Base-by-base conservation (phyloP, 352 stramenopile genomes). In the Achlya hypogyna region DNA sequence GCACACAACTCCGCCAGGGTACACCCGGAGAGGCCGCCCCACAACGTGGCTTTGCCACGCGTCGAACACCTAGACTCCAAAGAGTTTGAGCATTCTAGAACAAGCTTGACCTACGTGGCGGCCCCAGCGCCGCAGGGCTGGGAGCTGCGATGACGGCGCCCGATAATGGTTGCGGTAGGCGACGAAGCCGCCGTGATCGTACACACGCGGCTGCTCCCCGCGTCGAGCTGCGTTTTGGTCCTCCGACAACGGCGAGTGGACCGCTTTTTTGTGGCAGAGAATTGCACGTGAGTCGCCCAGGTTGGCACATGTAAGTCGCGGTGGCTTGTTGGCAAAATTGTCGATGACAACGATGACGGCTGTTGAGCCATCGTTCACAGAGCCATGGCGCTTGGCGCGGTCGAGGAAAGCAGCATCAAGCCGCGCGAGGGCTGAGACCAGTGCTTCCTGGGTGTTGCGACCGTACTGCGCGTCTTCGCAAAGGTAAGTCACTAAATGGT, bases 171-270 rank as follows among this genome's bases (percentile, higher is more conserved):
- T 67, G 1, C 32, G 23, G 25, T 58, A 67, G 12, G 60, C 40
- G 12, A 67, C 60, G 22, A 67, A 67, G 23, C 60, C 60, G 22
- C 60, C 60, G 22, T 47, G 25, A 1, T 67, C 60, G 35, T 67
- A 67, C 4, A 59, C 60, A 1, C 38, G 60, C 20, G 1, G 2
- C 27, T n/a, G 27, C 47, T 67, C 40, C 28, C 58, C 60, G 14
- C 22, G 22, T 4, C 60, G 60, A 4, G 38, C 28, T 9, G 60
- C 38, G 12, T 58, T 67, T 28, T 67, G 60, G 31, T 67, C 60
- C 6, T 2, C 20, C 14, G 60, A 54, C 14, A 67, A 25, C 9
- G 49, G 8, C 20, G 58, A 23, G 29, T 16, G 6, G 29, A 16
- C 29, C 6, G 16, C 34, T 42, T 42, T 16, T 34, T 16, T 49